A percentile compares a stretch with the other conserved stretches of the same genome.
Conservation (phyloP, 352 stramenopile species). For the Globisporangium cystogenes region DNA sequence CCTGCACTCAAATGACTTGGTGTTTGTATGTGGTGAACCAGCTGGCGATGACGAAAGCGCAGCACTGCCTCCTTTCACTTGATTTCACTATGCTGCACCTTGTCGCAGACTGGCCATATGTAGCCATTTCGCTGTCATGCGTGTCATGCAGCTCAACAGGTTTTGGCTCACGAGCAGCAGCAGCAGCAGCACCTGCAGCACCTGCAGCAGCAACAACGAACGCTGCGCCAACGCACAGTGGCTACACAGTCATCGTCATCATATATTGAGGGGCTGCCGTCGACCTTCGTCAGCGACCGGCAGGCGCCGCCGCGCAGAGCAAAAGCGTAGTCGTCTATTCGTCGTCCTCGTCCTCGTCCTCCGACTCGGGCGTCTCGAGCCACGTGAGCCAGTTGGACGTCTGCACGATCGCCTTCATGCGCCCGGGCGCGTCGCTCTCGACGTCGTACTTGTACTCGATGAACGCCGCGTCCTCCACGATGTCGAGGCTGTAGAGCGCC, state of each 20-base stretch:
- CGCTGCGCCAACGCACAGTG: too few species aligned
- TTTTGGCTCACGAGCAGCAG: too few species aligned
- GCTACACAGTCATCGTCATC: neutral
- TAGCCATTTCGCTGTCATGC: too few species aligned
- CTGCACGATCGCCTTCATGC: slow-evolving; percentile 84
- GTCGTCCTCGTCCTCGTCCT: slow-evolving; percentile 70
- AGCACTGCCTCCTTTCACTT: too few species aligned
- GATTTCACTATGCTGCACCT: neutral
- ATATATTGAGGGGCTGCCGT: neutral
- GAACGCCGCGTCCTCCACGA: slow-evolving; percentile 74
- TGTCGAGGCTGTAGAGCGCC: slow-evolving; percentile 78
- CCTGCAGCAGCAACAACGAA: too few species aligned
- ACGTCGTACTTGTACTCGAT: slow-evolving; percentile 88
- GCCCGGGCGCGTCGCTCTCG: slow-evolving; percentile 57
- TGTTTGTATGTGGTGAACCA: too few species aligned
- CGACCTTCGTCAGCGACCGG: neutral
- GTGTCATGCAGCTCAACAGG: too few species aligned
- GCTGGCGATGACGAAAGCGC: too few species aligned
- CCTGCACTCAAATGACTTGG: too few species aligned
- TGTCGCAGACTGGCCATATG: too few species aligned
- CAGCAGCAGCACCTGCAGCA: too few species aligned
- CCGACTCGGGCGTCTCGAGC: slow-evolving; percentile 72
- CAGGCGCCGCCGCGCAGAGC: neutral
- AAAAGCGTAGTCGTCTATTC: slow-evolving; percentile 44
- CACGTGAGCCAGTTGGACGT: slow-evolving; percentile 77